These are phyloP conservation scores for Umbelopsis ramanniana DNA, from an alignment of 192 early-diverging fungal genomes.

Conservation along the genomic window DNA sequence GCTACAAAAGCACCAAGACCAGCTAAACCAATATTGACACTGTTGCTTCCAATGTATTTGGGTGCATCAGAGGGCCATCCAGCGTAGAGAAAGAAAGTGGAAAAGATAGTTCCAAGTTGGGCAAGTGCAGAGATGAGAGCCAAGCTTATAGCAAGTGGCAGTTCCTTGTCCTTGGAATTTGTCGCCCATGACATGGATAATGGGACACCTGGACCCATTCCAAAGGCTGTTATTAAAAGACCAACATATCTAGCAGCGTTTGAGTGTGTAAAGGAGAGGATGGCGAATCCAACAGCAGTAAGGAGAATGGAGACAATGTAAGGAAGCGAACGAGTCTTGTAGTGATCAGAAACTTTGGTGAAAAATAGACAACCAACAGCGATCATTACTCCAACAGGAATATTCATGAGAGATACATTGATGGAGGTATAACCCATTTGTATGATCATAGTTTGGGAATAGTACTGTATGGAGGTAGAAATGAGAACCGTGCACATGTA, in stretches of 20 bases:
- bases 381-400: not conserved
- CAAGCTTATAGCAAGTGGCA: not conserved
- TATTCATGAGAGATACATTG: not conserved
- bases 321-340: not conserved
- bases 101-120: not conserved
- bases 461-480: not conserved
- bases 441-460: not conserved
- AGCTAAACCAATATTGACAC: not conserved
- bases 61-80: slow-evolving; percentile 9
- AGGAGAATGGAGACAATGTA: not conserved
- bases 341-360: not conserved
- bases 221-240: not conserved
- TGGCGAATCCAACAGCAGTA: not conserved
- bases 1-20: not conserved
- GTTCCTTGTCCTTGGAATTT: not conserved
- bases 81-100: slow-evolving; percentile 1
- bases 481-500: not conserved
- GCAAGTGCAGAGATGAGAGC: not conserved
- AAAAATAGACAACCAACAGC: not conserved
- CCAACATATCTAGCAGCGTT: not conserved
- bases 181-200: not conserved
- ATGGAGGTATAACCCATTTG: slow-evolving; percentile 16
- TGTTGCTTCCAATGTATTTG: not conserved
- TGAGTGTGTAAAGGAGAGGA: not conserved
- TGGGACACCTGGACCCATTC: not conserved